Base-by-base conservation (phyloP, 1,139 yeast genomes). In the Pichia sp. region DNA sequence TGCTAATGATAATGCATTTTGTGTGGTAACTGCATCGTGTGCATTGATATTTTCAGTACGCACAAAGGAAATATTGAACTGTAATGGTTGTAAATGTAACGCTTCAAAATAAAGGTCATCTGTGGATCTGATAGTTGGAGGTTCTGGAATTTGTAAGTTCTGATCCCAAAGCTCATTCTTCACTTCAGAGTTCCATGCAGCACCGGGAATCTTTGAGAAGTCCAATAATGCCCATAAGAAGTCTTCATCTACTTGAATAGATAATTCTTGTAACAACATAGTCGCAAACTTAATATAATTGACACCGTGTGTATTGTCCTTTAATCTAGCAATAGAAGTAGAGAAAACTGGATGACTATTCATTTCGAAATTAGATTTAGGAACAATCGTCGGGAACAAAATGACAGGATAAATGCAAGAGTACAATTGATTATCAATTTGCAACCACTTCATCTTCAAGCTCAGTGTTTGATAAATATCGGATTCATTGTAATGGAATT, bases 171-270 rank as follows among this genome's bases (percentile, higher is more conserved):
- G 67, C 47, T 67, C 72, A 55, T 81, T 81, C 10, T 73, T 71
- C 9, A 69, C 66, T 35, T 66, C 57, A 38, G 67, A 67, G 53
- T 79, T 79, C 87, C 93, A 83, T 21, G 81, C 71, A 2, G 90
- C 89, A 4, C 90, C 90, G 1, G 75, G 89, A 62, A 75, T 73
- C 56, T 83, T 83, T 10, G 85, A 73, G 60, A 90, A 90, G 46
- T 91, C 96, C 44, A 91, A 66, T 47, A 91, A 64, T 0, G 96
- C 90, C 66, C 85, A 83, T 58, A 93, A 66, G 66, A 94, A 90
- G 63, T 91, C 97, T 65, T 94, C 99, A 65, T 94, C 99, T 44
- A 93, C 77, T 60, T 93, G 98, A 46, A 93, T 69, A 0, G 97
- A 84, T 77, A 94, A 78, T 62, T 93, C 97, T 67, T 94, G 99